A percentile compares a stretch with the other conserved stretches of the same genome.
These are phyloP conservation scores for Bruguiera hainesii DNA, from an alignment of 441 rosid genomes.

Conservation along the genomic window DNA sequence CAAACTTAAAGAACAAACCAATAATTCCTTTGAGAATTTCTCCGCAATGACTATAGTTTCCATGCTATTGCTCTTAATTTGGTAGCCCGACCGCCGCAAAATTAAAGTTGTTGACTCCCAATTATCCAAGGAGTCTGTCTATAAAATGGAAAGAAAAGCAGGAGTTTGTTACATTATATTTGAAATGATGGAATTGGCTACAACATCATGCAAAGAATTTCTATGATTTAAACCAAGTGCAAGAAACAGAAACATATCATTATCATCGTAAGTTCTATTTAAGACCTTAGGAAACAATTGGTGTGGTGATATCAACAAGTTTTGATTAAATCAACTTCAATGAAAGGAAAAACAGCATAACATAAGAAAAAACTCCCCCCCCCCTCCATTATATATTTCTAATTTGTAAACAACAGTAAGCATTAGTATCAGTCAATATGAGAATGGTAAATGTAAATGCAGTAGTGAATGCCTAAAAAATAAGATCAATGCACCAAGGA, in stretches of 20 bases:
- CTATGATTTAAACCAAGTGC: neutral
- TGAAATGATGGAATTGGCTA: neutral
- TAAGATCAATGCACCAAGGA: too few relatives aligned
- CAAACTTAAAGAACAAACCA: constrained; percentile 38
- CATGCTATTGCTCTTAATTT: constrained; percentile 50
- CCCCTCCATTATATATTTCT: too few relatives aligned
- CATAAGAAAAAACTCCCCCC: too few relatives aligned
- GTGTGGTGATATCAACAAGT: too few relatives aligned
- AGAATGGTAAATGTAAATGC: too few relatives aligned
- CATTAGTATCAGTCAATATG: too few relatives aligned
- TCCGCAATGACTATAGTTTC: constrained; percentile 51
- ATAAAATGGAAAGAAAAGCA: constrained; percentile 19
- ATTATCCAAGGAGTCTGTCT: constrained; percentile 72
- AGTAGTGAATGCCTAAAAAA: too few relatives aligned
- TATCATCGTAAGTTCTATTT: constrained; percentile 1
- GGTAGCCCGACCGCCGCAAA: constrained; percentile 61
- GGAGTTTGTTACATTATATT: neutral
- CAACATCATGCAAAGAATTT: neutral
- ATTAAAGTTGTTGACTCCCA: constrained; percentile 67
- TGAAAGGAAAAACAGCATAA: too few relatives aligned
- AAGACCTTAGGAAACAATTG: neutral
- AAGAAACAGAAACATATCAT: neutral
- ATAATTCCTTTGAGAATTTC: constrained; percentile 59
- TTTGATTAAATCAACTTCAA: too few relatives aligned
- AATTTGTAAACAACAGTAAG: too few relatives aligned